A percentile compares a stretch with the other conserved stretches of the same genome.
Evolutionary conservation across 148 eudicot genomes (phyloP).

Genomic region (Suaeda aralocaspica): DNA sequence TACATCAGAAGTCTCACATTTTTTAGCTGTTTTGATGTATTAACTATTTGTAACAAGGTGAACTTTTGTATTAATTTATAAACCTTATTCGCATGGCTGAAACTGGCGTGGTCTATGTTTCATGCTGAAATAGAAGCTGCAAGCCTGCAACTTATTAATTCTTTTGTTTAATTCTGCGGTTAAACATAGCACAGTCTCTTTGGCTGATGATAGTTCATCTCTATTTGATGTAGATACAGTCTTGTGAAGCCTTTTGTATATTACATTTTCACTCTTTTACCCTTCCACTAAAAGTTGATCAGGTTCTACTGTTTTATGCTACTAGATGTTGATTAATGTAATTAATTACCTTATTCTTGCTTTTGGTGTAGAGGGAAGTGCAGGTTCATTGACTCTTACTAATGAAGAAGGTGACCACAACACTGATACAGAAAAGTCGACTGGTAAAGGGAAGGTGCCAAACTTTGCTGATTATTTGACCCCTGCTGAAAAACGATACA

Average conservation of each 20-base stretch:
- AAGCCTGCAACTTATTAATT: not conserved
- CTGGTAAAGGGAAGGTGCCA: conserved; percentile 33
- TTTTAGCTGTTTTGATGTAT: not conserved
- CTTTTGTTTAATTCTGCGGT: not conserved
- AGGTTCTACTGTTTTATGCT: not conserved
- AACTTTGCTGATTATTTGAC: conserved; percentile 58
- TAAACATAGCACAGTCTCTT: not conserved
- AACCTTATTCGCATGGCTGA: not conserved
- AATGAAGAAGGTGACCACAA: conserved; percentile 34
- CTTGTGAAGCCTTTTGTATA: no score
- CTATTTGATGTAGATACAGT: not conserved
- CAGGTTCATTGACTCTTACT: conserved; percentile 26
- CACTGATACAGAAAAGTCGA: conserved; percentile 28
- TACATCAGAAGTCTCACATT: not conserved
- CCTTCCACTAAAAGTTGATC: not conserved
- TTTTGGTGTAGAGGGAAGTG: conserved; percentile 29
- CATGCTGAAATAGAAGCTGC: not conserved
- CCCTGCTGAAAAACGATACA: conserved; percentile 89
- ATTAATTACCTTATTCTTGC: not conserved
- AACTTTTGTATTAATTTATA: not conserved
- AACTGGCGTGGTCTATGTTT: not conserved
- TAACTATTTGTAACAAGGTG: not conserved
- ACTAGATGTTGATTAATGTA: not conserved
- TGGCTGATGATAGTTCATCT: not conserved
- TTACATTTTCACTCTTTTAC: no score